phyloP scores from a whole-genome alignment of 306 rosid genomes.

The Sicyos edulis region DNA sequence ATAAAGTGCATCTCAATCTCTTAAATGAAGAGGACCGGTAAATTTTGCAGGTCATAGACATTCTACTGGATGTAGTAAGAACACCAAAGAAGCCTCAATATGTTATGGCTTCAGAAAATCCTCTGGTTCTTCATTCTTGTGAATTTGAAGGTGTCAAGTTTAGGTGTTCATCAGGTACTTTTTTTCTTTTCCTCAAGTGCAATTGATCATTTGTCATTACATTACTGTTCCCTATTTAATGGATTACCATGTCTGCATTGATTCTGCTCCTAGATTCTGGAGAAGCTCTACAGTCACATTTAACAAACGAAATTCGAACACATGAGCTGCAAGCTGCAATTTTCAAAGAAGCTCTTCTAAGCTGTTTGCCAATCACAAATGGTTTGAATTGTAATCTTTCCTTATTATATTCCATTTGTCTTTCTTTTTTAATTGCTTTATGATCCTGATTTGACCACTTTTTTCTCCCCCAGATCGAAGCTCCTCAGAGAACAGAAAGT shows the following conservation, averaged over 20 bases:
- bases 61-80: constrained; percentile 49
- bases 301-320: constrained; percentile 49
- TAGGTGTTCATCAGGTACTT: constrained; percentile 61
- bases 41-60: constrained; percentile 58
- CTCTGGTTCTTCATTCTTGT: constrained; percentile 83
- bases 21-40: constrained; percentile 16
- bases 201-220: background rate
- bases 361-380: constrained; percentile 42
- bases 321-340: constrained; percentile 80
- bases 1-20: background rate
- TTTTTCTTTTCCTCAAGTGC: too few relatives aligned
- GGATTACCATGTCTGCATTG: background rate
- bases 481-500: constrained; percentile 27
- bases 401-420: background rate
- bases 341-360: constrained; percentile 63
- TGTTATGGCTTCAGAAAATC: constrained; percentile 71
- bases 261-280: constrained; percentile 44
- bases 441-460: constrained; percentile 22
- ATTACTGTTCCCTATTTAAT: background rate
- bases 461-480: constrained; percentile 39
- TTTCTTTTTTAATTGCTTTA: background rate
- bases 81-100: constrained; percentile 83
- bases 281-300: constrained; percentile 50
- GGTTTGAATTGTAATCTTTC: constrained; percentile 37
- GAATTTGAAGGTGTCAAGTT: constrained; percentile 71